Evolutionary conservation across 169 alveolate genomes (phyloP).

Genomic region (Babesia gibsoni): DNA sequence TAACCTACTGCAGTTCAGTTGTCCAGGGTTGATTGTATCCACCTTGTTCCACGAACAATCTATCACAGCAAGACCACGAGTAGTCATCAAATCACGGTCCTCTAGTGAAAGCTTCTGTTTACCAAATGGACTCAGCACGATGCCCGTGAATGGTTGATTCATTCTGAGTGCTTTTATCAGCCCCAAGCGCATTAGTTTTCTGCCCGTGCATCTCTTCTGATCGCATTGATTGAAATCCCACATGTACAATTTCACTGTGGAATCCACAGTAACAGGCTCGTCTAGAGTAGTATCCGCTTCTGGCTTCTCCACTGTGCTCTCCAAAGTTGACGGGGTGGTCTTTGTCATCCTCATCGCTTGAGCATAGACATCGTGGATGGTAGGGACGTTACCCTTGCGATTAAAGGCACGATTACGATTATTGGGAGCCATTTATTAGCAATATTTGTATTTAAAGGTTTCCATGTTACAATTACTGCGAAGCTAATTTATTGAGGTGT

Average conservation of each 20-base stretch:
- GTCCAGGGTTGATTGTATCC: constrained; percentile 76
- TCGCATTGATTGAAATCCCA: constrained; percentile 95
- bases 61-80: constrained; percentile 88
- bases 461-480: too few relatives aligned
- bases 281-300: constrained; percentile 3
- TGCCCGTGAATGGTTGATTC: constrained; percentile 80
- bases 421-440: constrained; percentile 9
- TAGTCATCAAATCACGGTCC: constrained; percentile 80
- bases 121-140: constrained; percentile 88
- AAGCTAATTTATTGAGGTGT: too few relatives aligned
- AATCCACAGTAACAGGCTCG: neutral
- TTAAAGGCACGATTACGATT: neutral
- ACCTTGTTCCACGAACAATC: constrained; percentile 95
- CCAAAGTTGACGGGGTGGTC: too few relatives aligned
- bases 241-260: constrained; percentile 76
- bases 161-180: constrained; percentile 66
- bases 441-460: too few relatives aligned
- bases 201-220: constrained; percentile 91
- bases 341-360: constrained; percentile 49
- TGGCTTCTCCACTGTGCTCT: neutral
- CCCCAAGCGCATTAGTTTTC: constrained; percentile 83
- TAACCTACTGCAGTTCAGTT: constrained; percentile 55
- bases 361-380: constrained; percentile 63
- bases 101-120: constrained; percentile 76
- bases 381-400: constrained; percentile 1